These are phyloP conservation scores for Arbutus unedo DNA, from an alignment of 148 eudicot species.

Conservation along the genomic window DNA sequence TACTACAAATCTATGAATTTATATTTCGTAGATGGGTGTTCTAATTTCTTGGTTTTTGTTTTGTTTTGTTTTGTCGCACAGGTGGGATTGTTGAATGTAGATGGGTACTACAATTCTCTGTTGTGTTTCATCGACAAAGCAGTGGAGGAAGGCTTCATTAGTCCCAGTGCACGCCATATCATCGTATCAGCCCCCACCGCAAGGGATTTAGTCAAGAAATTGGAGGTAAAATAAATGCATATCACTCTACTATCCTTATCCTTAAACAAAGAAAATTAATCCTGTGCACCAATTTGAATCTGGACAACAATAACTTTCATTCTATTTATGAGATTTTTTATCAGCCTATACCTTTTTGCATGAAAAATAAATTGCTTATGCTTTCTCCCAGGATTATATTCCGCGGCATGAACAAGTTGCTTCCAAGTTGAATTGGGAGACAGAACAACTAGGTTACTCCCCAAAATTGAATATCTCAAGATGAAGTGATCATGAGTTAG, in stretches of 20 bases:
- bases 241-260: too few relatives aligned
- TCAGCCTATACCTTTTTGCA: too few relatives aligned
- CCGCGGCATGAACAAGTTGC: slow-evolving; percentile 49
- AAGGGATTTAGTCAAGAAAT: slow-evolving; percentile 30
- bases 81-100: slow-evolving; percentile 54
- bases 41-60: too few relatives aligned
- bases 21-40: too few relatives aligned
- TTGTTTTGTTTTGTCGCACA: slow-evolving; percentile 1
- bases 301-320: too few relatives aligned
- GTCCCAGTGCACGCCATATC: slow-evolving; percentile 37
- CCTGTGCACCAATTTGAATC: too few relatives aligned
- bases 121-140: slow-evolving; percentile 50
- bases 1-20: not conserved
- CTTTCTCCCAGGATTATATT: slow-evolving; percentile 32
- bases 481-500: not conserved
- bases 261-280: too few relatives aligned
- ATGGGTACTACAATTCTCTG: slow-evolving; percentile 51
- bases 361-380: not conserved
- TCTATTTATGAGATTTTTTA: too few relatives aligned
- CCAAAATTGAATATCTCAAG: slow-evolving; percentile 33
- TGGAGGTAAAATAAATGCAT: slow-evolving; percentile 27
- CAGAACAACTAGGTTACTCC: slow-evolving; percentile 39
- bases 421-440: slow-evolving; percentile 43
- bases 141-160: slow-evolving; percentile 44
- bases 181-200: slow-evolving; percentile 40